These are phyloP conservation scores for Apophysomyces variabilis DNA, from an alignment of 371 early-diverging fungal species.

Conservation along the genomic window DNA sequence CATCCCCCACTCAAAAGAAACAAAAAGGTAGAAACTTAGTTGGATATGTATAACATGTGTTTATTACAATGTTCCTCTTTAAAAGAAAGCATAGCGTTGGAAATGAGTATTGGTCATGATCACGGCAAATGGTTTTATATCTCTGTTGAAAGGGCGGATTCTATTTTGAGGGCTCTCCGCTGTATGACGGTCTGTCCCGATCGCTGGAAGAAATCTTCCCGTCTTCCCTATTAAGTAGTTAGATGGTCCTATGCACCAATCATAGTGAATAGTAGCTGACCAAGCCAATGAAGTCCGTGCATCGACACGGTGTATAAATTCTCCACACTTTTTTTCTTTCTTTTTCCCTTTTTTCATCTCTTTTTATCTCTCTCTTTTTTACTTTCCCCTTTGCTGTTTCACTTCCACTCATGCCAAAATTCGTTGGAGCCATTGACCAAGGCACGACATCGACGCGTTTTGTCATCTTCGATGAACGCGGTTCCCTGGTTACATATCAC, in stretches of 20 bases:
- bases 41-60: neutral
- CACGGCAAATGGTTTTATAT: neutral
- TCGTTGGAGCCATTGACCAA: conserved; percentile 93
- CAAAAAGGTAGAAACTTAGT: neutral
- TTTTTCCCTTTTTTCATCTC: conserved; percentile 8
- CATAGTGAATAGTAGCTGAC: neutral
- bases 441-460: conserved; percentile 95
- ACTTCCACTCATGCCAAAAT: conserved; percentile 32
- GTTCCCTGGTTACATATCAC: conserved; percentile 75
- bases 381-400: conserved; percentile 1
- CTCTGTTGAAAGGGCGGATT: neutral
- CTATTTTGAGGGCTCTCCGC: neutral
- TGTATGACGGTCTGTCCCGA: conserved; percentile 4
- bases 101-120: conserved; percentile 6
- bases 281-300: conserved; percentile 12
- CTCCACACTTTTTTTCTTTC: conserved; percentile 15
- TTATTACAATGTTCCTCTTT: neutral
- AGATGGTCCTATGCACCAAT: neutral
- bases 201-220: conserved; percentile 8
- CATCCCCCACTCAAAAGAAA: neutral
- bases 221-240: neutral
- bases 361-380: conserved; percentile 12
- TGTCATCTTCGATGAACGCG: conserved; percentile 87
- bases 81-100: neutral
- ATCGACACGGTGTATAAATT: conserved; percentile 5